Evolutionary conservation across 2,329 filamentous ascomycete genomes (phyloP), one percentile per base, ranked within the genome.

Genomic region (Beauveria varroae): DNA sequence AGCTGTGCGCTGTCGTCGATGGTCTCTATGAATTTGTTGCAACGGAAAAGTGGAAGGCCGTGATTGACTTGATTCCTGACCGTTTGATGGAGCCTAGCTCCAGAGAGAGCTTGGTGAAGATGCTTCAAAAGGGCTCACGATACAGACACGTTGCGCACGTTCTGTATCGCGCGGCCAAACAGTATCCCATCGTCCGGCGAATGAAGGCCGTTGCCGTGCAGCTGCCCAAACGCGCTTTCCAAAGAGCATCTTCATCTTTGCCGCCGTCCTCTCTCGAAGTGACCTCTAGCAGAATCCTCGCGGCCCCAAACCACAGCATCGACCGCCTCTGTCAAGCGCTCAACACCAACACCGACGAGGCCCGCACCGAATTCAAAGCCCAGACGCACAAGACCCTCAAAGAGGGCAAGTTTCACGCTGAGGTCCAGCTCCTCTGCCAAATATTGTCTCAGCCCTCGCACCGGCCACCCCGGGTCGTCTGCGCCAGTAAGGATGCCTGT

Each of bases 401-500:
- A 1, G 28, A 53, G 28, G 57, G 57, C 12, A 60, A 54, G 16
- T 28, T 60, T 41, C 57, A 60, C 57, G 57, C 57, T 28, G 57
- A 60, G 5, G 41, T 60, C 6, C 57, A 60, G 28, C 57, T 60
- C 3, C 26, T 60, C 26, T 1, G 24, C 16, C 28, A 30, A 1
- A 22, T 60, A 0, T 16, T 54, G 5, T 37, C 34, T 2, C 12
- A 37, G 34, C 34, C 34, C 5, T 37, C 34, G 7, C 41, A 1
- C 18, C 3, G 1, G 4, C 50, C 57, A 1, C 57, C 57, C 2
- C 50, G 57, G 5, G 10, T 60, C 3, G 30, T 60, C n/a, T 60
- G 50, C 20, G 40, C 57, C 7, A 60, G 57, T 22, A 60, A 60
- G 5, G 57, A 60, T 7, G 50, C 57, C 9, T 60, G 57, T 18